Percentiles rank a stretch among this genome's conserved stretches.
phyloP scores from a whole-genome alignment of 2,329 filamentous ascomycete species.

The Xylaria sp. region DNA sequence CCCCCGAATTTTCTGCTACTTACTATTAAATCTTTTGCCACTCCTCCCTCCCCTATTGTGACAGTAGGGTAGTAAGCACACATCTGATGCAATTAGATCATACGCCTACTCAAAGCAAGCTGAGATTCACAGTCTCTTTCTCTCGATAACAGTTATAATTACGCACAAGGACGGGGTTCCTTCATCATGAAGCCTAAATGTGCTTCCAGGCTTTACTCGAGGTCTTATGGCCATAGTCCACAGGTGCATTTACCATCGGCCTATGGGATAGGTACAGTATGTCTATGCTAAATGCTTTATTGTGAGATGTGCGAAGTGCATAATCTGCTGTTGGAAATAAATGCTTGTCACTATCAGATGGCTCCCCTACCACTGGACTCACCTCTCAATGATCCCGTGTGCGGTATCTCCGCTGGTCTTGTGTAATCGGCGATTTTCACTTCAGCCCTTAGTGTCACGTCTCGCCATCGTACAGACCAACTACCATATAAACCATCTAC shows the following conservation, averaged over 20 bases:
- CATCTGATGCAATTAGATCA: slow-evolving; percentile 18
- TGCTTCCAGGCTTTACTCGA: not conserved
- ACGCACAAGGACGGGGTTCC: slow-evolving; percentile 22
- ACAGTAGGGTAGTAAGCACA: slow-evolving; percentile 17
- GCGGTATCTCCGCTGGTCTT: slow-evolving; percentile 2
- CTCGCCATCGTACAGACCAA: not conserved
- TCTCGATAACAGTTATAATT: slow-evolving; percentile 14
- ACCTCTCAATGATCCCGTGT: not conserved
- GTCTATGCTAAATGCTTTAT: not conserved
- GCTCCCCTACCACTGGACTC: no score
- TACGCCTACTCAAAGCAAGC: slow-evolving; percentile 16
- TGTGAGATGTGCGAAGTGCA: not conserved
- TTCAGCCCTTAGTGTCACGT: not conserved
- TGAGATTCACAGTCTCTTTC: slow-evolving; percentile 9
- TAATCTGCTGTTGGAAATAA: slow-evolving; percentile 1
- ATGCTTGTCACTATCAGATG: slow-evolving; percentile 10
- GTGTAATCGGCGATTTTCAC: slow-evolving; percentile 27
- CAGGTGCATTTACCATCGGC: not conserved
- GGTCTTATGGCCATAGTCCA: not conserved
- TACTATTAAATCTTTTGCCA: not conserved
- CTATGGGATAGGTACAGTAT: not conserved
- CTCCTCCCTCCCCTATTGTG: not conserved
- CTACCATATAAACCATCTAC: not conserved
- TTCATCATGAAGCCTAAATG: not conserved
- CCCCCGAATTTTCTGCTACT: not conserved